Conservation (phyloP, 345 rosid genomes). For the Citropsis articulata region DNA sequence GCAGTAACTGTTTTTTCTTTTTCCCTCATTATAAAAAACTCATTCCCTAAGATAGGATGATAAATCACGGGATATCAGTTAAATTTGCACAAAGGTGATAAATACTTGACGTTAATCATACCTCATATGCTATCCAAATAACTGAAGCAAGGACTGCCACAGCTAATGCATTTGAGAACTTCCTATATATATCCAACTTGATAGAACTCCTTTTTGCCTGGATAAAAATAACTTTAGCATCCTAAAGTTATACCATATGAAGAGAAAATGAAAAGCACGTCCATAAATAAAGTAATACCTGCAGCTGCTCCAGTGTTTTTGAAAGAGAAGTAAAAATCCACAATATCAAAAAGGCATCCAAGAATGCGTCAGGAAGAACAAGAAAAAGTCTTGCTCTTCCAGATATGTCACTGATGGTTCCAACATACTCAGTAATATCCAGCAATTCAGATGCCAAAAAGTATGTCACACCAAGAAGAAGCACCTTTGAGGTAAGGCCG, state of each 20-base stretch:
- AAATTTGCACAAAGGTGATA: background rate
- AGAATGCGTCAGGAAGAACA: conserved; percentile 87
- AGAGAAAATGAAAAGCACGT: background rate
- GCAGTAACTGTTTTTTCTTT: too few relatives aligned
- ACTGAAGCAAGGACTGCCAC: conserved; percentile 82
- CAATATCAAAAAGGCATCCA: conserved; percentile 90
- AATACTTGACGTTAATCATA: conserved; percentile 22
- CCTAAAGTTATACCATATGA: background rate
- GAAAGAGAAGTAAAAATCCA: conserved; percentile 96
- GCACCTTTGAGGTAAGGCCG: conserved; percentile 93
- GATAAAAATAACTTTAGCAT: conserved; percentile 13
- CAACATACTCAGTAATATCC: conserved; percentile 85
- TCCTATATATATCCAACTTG: conserved; percentile 89
- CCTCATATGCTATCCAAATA: conserved; percentile 92
- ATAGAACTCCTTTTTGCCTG: conserved; percentile 80
- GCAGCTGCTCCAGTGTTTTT: conserved; percentile 75
- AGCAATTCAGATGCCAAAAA: conserved; percentile 89
- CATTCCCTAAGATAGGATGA: background rate
- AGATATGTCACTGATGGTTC: conserved; percentile 78
- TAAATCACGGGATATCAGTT: background rate
- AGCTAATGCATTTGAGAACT: conserved; percentile 89
- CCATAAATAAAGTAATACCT: conserved; percentile 41
- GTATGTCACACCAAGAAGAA: conserved; percentile 82
- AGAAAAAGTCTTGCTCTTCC: conserved; percentile 88
- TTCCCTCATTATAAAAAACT: background rate